Evolutionary conservation across 108 stramenopile genomes (phyloP), one percentile per base, ranked within the genome.

Genomic region (Nitzschia inconspicua): DNA sequence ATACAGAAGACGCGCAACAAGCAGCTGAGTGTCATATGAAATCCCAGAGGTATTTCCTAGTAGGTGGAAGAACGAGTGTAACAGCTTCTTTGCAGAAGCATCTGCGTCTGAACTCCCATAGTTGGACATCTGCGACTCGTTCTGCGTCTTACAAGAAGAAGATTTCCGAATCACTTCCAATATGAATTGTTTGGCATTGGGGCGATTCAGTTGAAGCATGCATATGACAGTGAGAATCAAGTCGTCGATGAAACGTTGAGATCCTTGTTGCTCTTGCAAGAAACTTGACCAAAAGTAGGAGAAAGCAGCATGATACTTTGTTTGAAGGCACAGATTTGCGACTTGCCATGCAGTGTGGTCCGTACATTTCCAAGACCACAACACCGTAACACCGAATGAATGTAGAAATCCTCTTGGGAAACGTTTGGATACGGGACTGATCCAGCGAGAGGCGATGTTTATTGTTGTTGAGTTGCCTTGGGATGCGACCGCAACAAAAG

Each of bases 321-420:
- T 32, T 36, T 54, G 35, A 9, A 54, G 34, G 35, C 20, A 36
- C 10, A 7, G 35, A n/a, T 36, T 28, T 22, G 37, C 32, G 16
- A 37, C 31, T 13, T 13, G 26, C 63, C 63, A 65, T 3, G 57
- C 57, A 26, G 20, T n/a, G 27, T 41, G 23, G 1, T 42, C 36
- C 1, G 52, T 37, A 22, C 59, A 22, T 14, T 16, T 52, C 70
- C 57, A 72, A 44, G 10, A 44, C 19, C 18, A 39, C 4, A 65
- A 27, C 20, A 47, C 30, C 20, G 64, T 42, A 1, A 61, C 23
- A n/a, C 32, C 60, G 46, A 43, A 60, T 7, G 28, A 32, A 9
- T 54, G 55, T 2, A 31, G 55, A 6, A 16, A 16, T 22, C 63
- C 63, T 46, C 18, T 11, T 39, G 14, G n/a, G 29, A 25, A 65